A percentile compares a stretch with the other conserved stretches of the same genome.
Evolutionary conservation across 805 yeast species (phyloP).

Genomic region (Spathaspora arborariae): DNA sequence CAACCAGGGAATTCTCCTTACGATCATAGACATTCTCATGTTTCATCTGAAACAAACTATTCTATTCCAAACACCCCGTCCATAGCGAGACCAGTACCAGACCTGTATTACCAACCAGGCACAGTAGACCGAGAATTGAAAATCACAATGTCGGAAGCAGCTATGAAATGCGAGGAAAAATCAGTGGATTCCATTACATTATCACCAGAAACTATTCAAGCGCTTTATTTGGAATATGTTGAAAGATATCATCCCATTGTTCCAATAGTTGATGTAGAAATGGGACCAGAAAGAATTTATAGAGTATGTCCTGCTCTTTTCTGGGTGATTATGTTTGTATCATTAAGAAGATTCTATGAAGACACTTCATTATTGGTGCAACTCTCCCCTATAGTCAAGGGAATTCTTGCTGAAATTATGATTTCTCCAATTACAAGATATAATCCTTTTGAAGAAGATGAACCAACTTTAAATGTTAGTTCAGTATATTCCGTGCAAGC

Average conservation of each 20-base stretch:
- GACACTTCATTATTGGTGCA: slow-evolving; percentile 46
- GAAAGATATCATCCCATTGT: slow-evolving; percentile 77
- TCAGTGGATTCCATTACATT: slow-evolving; percentile 66
- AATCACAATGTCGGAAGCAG: slow-evolving; percentile 13
- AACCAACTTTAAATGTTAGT: slow-evolving; percentile 81
- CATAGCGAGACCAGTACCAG: slow-evolving; percentile 11
- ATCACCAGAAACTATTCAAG: slow-evolving; percentile 55
- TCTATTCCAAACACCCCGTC: slow-evolving; percentile 31
- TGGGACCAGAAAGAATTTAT: slow-evolving; percentile 81
- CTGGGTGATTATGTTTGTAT: slow-evolving; percentile 89
- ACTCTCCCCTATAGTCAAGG: slow-evolving; percentile 67
- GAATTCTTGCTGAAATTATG: slow-evolving; percentile 79
- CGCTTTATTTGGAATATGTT: slow-evolving; percentile 66
- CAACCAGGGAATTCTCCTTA: slow-evolving; percentile 3
- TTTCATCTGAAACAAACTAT: slow-evolving; percentile 19
- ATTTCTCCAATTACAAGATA: slow-evolving; percentile 87
- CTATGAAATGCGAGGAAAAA: slow-evolving; percentile 59
- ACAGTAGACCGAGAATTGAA: neutral
- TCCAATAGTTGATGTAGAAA: slow-evolving; percentile 79
- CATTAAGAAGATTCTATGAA: slow-evolving; percentile 60
- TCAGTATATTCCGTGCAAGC: slow-evolving; percentile 95
- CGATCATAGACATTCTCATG: slow-evolving; percentile 3
- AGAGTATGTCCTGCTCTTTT: slow-evolving; percentile 81
- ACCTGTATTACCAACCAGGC: slow-evolving; percentile 1
- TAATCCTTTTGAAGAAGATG: slow-evolving; percentile 73